These are phyloP conservation scores for Hydrangea macrophylla DNA, from an alignment of 148 eudicot species.

Conservation along the genomic window DNA sequence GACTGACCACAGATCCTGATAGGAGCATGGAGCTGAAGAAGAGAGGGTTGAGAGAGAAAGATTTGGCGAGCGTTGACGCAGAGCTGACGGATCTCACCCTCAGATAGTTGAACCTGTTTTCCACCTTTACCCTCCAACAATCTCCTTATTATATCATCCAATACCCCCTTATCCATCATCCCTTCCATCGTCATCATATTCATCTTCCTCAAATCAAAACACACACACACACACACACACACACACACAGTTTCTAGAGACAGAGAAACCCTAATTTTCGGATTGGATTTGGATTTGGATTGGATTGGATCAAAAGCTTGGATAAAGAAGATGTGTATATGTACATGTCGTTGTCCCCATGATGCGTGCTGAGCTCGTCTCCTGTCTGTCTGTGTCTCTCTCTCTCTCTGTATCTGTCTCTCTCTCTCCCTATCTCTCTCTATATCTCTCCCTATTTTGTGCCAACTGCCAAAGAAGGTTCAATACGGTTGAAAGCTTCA, in stretches of 20 bases:
- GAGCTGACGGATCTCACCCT: constrained; percentile 71
- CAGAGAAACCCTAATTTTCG: neutral
- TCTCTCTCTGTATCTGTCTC: neutral
- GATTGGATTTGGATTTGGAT: constrained; percentile 2
- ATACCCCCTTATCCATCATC: constrained; percentile 44
- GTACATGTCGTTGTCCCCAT: constrained; percentile 9
- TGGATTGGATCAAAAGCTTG: neutral
- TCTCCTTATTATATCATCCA: constrained; percentile 67
- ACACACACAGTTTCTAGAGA: constrained; percentile 11
- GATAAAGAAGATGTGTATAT: neutral
- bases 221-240: no score
- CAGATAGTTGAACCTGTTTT: constrained; percentile 64
- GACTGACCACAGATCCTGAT: constrained; percentile 63
- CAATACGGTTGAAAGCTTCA: neutral
- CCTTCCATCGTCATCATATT: constrained; percentile 94
- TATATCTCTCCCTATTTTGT: neutral
- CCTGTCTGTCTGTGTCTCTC: constrained; percentile 3
- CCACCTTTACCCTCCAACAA: constrained; percentile 59
- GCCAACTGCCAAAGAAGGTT: constrained; percentile 8
- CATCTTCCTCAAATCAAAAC: constrained; percentile 1
- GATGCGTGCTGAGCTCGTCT: constrained; percentile 32
- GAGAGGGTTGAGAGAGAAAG: constrained; percentile 62
- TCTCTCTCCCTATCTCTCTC: constrained; percentile 12
- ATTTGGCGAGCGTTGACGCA: constrained; percentile 72
- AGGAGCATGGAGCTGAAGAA: constrained; percentile 54